Evolutionary conservation across 192 early-diverging fungal species (phyloP).

Genomic region (Spizellomyces punctatus): DNA sequence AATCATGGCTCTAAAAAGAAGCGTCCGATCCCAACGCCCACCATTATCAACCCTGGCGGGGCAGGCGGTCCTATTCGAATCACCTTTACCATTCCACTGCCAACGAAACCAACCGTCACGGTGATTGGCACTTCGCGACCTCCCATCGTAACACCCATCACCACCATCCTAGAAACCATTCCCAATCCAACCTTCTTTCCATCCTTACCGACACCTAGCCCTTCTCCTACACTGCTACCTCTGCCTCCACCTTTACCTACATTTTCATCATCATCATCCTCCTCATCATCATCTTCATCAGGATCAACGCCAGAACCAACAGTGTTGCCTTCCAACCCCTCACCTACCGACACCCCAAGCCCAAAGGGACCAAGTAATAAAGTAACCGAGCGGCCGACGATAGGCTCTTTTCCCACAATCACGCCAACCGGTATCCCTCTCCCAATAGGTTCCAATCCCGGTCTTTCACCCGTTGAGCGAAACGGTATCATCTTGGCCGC

Average conservation of each 20-base stretch:
- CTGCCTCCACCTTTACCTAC: background rate
- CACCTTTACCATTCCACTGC: background rate
- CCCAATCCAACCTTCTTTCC: background rate
- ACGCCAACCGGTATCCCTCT: background rate
- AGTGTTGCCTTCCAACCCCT: too few species aligned
- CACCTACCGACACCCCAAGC: too few species aligned
- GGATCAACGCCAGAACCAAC: too few species aligned
- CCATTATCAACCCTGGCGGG: background rate
- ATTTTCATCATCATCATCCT: background rate
- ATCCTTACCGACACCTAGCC: background rate
- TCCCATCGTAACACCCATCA: too few species aligned
- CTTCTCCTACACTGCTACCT: background rate
- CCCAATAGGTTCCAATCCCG: background rate
- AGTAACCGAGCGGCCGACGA: too few species aligned
- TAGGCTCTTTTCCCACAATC: background rate
- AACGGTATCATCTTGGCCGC: background rate
- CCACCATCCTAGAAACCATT: too few species aligned
- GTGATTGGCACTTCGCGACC: too few species aligned
- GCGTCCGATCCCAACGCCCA: too few species aligned
- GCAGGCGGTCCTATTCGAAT: background rate
- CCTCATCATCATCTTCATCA: too few species aligned
- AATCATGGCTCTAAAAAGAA: too few species aligned
- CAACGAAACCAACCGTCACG: background rate
- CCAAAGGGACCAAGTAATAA: too few species aligned
- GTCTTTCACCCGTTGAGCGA: background rate